Evolutionary conservation across 768 basidiomycete species (phyloP), one percentile per base, ranked within the genome.

Genomic region (Cantharellus anzutake): DNA sequence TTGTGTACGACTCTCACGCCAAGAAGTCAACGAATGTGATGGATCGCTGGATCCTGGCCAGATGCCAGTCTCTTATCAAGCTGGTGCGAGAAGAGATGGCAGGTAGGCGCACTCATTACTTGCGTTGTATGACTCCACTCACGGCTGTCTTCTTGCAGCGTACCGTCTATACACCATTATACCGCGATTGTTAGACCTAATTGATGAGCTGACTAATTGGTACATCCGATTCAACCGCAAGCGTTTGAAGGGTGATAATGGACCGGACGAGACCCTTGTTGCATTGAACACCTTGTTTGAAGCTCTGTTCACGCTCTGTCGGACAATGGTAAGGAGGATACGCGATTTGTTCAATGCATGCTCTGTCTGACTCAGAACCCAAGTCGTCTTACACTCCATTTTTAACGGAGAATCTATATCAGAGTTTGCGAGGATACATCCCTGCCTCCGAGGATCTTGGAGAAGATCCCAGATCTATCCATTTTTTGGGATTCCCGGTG

Each of bases 151-250:
- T 44, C 3, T 48, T 41, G 16, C 60, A 73, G 75, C 92, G 16
- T 99, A 99, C 72, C 80, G 93, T 63, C 79, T 99, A 11, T 98
- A 98, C 73, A 98, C 91, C 63, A 86, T 99, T 74, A 90, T 97
- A 63, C 92, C 92, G n/a, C 81, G 90, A 41, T 75, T 97, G 48
- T 75, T 98, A 61, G 85, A 87, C 63, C 82, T 99, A 60, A 79
- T 99, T 39, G 90, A 94, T 64, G 96, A 98, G 70, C 76, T 98
- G 61, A 99, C 96, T 29, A 99, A 99, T 69, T 97, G 93, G 92
- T 99, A 99, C 72, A 98, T 99, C 68, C 90, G 96, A 55, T 98
- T 98, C 75, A 99, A 99, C 72, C 83, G 96, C 51, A 84, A 84
- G 64, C 80, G 96, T 14, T 74, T 99, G 62, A 99, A 99, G 76